A percentile compares a stretch with the other conserved stretches of the same genome.
These are phyloP conservation scores for Stellera chamaejasme DNA, from an alignment of 345 rosid species.

Conservation along the genomic window DNA sequence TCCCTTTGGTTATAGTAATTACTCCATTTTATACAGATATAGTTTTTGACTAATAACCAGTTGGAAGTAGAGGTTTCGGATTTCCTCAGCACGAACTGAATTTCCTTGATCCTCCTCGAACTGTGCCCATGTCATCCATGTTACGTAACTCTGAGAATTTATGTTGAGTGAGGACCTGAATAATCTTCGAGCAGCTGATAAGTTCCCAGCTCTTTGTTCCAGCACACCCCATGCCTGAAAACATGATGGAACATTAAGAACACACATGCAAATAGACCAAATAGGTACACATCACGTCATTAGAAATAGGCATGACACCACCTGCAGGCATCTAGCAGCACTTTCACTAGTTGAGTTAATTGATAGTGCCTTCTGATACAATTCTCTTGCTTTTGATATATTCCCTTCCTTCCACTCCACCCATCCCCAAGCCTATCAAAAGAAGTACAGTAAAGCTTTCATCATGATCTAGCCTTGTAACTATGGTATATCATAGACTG, in stretches of 20 bases:
- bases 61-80: constrained; percentile 84
- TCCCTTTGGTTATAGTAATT: too few species aligned
- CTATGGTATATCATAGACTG: neutral
- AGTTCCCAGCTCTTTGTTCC: constrained; percentile 82
- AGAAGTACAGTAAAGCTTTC: constrained; percentile 1
- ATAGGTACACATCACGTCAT: neutral
- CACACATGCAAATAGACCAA: too few species aligned
- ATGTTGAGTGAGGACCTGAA: constrained; percentile 75
- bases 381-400: constrained; percentile 61
- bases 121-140: constrained; percentile 99
- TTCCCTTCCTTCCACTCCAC: constrained; percentile 99
- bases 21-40: neutral
- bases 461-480: neutral
- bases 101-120: constrained; percentile 97
- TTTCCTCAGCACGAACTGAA: constrained; percentile 85
- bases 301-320: constrained; percentile 14
- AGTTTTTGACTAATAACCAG: constrained; percentile 44
- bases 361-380: constrained; percentile 72
- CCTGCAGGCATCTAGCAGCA: constrained; percentile 93
- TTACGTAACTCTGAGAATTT: constrained; percentile 83
- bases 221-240: constrained; percentile 95
- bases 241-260: neutral
- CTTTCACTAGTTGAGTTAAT: constrained; percentile 69
- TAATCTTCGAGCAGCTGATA: constrained; percentile 81
- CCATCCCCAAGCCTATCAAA: constrained; percentile 95